Evolutionary conservation across 2,329 filamentous ascomycete species (phyloP).

Genomic region (Fusarium sp.): DNA sequence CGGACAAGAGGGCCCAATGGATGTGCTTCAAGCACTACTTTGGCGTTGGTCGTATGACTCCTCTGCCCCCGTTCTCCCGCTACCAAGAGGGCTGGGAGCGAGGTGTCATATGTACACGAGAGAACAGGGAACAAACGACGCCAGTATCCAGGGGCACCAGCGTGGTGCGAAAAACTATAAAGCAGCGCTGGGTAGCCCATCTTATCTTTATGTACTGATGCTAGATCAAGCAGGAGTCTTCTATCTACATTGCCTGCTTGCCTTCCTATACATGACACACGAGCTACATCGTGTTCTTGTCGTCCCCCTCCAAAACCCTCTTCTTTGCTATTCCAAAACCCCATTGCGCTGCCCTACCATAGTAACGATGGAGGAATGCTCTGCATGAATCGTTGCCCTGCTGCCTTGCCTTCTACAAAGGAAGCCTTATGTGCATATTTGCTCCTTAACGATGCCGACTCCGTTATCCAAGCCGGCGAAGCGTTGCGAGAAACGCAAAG

Average conservation of each 20-base stretch:
- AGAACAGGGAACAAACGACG: constrained; percentile 32
- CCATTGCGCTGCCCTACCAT: constrained; percentile 36
- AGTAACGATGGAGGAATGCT: constrained; percentile 40
- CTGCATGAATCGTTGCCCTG: constrained; percentile 41
- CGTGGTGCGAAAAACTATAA: constrained; percentile 47
- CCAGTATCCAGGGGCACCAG: constrained; percentile 10
- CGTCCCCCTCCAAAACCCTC: constrained; percentile 32
- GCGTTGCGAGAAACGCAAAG: constrained; percentile 22
- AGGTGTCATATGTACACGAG: constrained; percentile 20
- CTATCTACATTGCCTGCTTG: constrained; percentile 47
- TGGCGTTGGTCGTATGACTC: constrained; percentile 45
- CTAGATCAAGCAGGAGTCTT: constrained; percentile 41
- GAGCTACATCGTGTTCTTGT: constrained; percentile 29
- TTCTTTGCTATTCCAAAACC: constrained; percentile 41
- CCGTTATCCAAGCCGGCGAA: constrained; percentile 9
- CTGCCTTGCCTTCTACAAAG: constrained; percentile 35
- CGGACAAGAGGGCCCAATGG: constrained; percentile 42
- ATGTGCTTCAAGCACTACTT: constrained; percentile 41
- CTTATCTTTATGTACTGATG: constrained; percentile 46
- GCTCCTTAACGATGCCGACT: constrained; percentile 35
- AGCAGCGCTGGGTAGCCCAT: constrained; percentile 47
- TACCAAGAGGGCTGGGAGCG: constrained; percentile 34
- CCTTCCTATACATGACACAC: constrained; percentile 27
- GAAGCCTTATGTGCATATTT: constrained; percentile 35
- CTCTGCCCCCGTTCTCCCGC: constrained; percentile 32